Conservation (phyloP, 2,329 filamentous ascomycete genomes). For the Albifimbria verrucaria region DNA sequence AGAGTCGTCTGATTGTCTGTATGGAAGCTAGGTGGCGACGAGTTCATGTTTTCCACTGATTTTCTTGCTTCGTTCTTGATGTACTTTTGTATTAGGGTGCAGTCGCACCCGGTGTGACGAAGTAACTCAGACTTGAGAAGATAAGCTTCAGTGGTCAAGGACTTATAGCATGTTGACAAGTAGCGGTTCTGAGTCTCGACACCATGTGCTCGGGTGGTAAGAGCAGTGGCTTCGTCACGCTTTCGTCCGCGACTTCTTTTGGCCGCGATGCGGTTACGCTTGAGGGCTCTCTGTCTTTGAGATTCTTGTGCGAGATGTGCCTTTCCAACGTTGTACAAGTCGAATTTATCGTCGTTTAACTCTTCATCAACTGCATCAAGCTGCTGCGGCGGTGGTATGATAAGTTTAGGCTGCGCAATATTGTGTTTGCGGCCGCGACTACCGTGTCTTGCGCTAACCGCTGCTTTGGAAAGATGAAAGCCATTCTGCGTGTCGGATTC, state of each 20-base stretch:
- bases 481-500: not conserved
- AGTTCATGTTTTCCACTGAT: constrained; percentile 19
- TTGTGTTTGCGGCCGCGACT: not conserved
- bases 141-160: constrained; percentile 23
- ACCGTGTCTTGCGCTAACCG: not conserved
- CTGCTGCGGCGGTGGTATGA: not conserved
- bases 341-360: not conserved
- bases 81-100: constrained; percentile 26
- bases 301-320: constrained; percentile 10
- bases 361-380: not conserved
- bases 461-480: not conserved
- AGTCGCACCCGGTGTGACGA: constrained; percentile 26
- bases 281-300: constrained; percentile 21
- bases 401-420: not conserved
- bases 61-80: constrained; percentile 26
- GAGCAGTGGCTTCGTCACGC: constrained; percentile 25
- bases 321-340: not conserved
- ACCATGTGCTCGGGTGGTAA: constrained; percentile 22
- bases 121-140: constrained; percentile 25
- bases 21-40: not conserved
- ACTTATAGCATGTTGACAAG: constrained; percentile 21
- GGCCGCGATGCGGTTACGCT: constrained; percentile 28
- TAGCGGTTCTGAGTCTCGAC: constrained; percentile 26
- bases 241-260: constrained; percentile 28
- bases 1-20: not conserved